Evolutionary conservation across 352 stramenopile genomes (phyloP).

Genomic region (Phytophthora capsici): DNA sequence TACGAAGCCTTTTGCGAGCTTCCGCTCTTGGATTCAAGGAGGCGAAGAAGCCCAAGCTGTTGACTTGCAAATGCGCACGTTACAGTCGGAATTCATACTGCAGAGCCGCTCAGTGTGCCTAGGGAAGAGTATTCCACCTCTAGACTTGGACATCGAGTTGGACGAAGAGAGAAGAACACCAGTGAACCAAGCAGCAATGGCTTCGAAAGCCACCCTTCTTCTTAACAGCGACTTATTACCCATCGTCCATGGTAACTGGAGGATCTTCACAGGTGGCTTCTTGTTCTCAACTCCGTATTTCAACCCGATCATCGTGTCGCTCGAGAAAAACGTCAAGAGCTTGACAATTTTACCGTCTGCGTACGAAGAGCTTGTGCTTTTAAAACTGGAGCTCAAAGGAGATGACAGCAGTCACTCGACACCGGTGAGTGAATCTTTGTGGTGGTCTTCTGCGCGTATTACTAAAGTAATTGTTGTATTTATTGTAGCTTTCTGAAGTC

Average conservation of each 20-base stretch:
- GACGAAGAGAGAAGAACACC: background rate
- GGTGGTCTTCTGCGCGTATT: background rate
- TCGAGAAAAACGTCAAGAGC: constrained; percentile 58
- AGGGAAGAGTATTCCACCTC: constrained; percentile 41
- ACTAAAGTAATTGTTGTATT: background rate
- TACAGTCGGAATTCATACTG: constrained; percentile 77
- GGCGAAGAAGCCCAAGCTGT: constrained; percentile 56
- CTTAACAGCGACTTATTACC: constrained; percentile 56
- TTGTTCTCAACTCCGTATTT: constrained; percentile 63
- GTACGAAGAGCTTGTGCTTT: constrained; percentile 70
- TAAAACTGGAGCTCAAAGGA: constrained; percentile 59
- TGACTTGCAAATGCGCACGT: constrained; percentile 38
- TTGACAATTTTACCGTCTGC: constrained; percentile 56
- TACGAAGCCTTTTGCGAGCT: constrained; percentile 65
- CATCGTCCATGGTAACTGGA: constrained; percentile 54
- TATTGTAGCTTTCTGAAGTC: constrained; percentile 39
- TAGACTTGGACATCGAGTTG: constrained; percentile 39
- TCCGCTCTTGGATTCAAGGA: constrained; percentile 66
- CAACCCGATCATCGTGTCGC: constrained; percentile 70
- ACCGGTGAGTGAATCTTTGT: constrained; percentile 25
- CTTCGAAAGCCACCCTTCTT: constrained; percentile 52
- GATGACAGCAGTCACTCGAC: constrained; percentile 27
- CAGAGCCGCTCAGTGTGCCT: constrained; percentile 55
- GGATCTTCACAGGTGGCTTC: constrained; percentile 62
- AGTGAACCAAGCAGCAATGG: constrained; percentile 5